Percentiles rank a stretch among this genome's conserved stretches.
These are phyloP conservation scores for Collariella sp. DNA, from an alignment of 495 filamentous ascomycete species.

Conservation along the genomic window DNA sequence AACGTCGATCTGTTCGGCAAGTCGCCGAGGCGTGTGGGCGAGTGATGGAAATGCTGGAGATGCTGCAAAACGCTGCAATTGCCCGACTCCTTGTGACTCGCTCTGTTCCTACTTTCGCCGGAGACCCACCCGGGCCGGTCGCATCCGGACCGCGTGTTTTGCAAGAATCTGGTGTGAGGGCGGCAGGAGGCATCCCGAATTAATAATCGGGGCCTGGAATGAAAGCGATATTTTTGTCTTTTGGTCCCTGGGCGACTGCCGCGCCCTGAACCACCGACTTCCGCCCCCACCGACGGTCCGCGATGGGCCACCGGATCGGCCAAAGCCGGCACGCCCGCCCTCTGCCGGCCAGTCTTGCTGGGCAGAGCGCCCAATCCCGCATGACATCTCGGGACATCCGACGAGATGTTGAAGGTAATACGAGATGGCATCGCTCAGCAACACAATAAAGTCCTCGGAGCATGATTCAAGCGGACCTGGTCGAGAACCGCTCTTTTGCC, in stretches of 20 bases:
- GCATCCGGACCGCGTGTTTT: background rate
- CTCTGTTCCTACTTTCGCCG: slow-evolving; percentile 6
- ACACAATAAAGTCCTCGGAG: too few relatives aligned
- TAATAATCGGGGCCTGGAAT: background rate
- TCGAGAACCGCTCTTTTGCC: too few relatives aligned
- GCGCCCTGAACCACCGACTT: background rate
- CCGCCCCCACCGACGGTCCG: background rate
- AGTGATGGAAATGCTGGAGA: too few relatives aligned
- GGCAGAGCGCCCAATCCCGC: too few relatives aligned
- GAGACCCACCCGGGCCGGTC: background rate
- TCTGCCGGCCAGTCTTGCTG: too few relatives aligned
- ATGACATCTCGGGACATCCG: too few relatives aligned
- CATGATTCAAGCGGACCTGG: too few relatives aligned
- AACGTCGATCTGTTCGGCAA: background rate
- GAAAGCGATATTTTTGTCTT: background rate
- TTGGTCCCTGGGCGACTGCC: background rate
- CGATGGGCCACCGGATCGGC: slow-evolving; percentile 3
- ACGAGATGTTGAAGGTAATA: too few relatives aligned
- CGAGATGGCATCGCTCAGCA: too few relatives aligned
- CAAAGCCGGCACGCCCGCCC: slow-evolving; percentile 2
- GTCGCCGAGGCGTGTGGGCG: slow-evolving; percentile 6
- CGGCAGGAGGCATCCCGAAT: background rate
- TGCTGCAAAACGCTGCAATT: background rate
- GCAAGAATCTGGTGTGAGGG: background rate
- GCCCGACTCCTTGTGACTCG: background rate